Evolutionary conservation across 805 yeast species (phyloP).

Genomic region (Yamadazyma insecticola): DNA sequence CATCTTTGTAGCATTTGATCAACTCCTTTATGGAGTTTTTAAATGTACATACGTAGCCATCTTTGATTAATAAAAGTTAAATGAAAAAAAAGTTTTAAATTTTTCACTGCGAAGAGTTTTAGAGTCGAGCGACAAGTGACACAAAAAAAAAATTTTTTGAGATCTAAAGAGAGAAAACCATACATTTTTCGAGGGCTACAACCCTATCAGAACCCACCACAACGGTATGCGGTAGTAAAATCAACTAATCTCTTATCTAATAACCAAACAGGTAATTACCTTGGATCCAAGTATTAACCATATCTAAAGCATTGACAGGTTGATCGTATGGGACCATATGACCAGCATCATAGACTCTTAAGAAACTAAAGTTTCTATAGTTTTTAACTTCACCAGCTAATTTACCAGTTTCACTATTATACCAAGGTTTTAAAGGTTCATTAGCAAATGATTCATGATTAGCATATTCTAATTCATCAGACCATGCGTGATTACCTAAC

Average conservation of each 20-base stretch:
- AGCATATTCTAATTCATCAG: conserved; percentile 27
- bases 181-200: no score
- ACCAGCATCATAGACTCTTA: conserved; percentile 85
- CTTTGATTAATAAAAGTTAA: conserved; percentile 2
- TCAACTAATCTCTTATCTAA: no score
- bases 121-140: not conserved
- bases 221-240: no score
- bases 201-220: no score
- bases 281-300: conserved; percentile 81
- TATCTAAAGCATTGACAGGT: conserved; percentile 69
- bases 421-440: conserved; percentile 36
- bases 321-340: conserved; percentile 95
- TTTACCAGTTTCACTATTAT: conserved; percentile 29
- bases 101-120: not conserved
- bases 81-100: no score
- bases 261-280: conserved; percentile 49
- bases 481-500: conserved; percentile 42
- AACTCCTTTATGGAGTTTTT: no score
- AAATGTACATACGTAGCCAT: conserved; percentile 14
- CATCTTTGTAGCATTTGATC: no score
- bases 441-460: conserved; percentile 15
- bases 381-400: conserved; percentile 72
- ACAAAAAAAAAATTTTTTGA: conserved; percentile 2
- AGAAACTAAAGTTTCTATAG: conserved; percentile 67
- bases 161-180: no score